A percentile compares a stretch with the other conserved stretches of the same genome.
Evolutionary conservation across 192 early-diverging fungal genomes (phyloP).

Genomic region (Chytriomyces confervae): DNA sequence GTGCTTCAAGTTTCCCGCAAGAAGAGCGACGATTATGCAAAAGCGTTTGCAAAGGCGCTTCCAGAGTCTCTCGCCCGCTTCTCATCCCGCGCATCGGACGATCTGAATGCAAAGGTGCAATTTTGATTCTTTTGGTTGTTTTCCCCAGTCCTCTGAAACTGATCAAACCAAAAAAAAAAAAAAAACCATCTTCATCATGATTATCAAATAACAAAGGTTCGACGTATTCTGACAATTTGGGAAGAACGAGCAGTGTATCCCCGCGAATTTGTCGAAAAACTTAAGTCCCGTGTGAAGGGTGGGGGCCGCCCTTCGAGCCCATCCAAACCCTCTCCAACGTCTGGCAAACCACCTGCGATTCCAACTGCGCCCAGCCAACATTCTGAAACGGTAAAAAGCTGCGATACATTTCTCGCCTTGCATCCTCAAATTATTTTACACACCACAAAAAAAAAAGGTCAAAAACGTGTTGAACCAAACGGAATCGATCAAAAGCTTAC

Average conservation of each 20-base stretch:
- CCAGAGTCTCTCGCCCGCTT: constrained; percentile 35
- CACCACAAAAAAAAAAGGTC: constrained; percentile 8
- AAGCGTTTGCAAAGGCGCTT: constrained; percentile 45
- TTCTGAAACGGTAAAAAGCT: constrained; percentile 4
- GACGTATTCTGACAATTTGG: constrained; percentile 42
- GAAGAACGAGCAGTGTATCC: constrained; percentile 43
- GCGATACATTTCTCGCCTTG: neutral
- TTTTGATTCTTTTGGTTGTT: too few relatives aligned
- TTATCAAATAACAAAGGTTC: constrained; percentile 17
- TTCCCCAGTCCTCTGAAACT: neutral
- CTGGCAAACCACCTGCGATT: neutral
- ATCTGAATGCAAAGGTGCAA: constrained; percentile 16
- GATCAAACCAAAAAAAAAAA: neutral
- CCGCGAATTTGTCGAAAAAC: constrained; percentile 23
- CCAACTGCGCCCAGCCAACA: neutral
- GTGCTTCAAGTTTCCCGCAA: constrained; percentile 49
- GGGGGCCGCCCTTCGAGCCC: neutral
- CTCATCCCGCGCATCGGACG: constrained; percentile 12
- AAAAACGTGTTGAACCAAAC: constrained; percentile 27
- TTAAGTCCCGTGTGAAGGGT: constrained; percentile 24
- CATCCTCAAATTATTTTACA: neutral
- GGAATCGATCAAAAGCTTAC: constrained; percentile 25
- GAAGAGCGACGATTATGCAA: constrained; percentile 48
- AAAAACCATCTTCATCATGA: too few relatives aligned
- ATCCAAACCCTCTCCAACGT: neutral